Conservation (phyloP, 2,329 filamentous ascomycete genomes). For the Ceratocystis alfenasii region DNA sequence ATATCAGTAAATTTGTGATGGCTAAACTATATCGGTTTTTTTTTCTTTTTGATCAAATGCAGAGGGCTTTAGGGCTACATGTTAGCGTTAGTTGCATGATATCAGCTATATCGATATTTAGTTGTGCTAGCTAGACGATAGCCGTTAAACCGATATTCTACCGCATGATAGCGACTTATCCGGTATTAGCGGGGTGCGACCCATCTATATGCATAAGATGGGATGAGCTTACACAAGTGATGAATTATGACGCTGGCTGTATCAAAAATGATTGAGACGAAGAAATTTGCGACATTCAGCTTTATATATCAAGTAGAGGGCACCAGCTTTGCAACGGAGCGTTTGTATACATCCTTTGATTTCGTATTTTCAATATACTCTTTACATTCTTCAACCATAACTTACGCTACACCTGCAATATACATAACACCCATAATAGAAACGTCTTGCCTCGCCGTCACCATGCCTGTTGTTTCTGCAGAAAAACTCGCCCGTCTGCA, state of each 20-base stretch:
- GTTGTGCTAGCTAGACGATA: neutral
- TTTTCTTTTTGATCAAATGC: slow-evolving; percentile 16
- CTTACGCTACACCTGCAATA: neutral
- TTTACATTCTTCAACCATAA: neutral
- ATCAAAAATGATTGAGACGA: slow-evolving; percentile 9
- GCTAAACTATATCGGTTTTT: slow-evolving; percentile 1
- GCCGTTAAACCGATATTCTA: slow-evolving; percentile 1
- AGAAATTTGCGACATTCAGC: neutral
- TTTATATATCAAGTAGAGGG: slow-evolving; percentile 11
- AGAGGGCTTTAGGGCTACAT: slow-evolving; percentile 20
- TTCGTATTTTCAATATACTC: neutral
- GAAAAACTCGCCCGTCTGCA: slow-evolving; percentile 87
- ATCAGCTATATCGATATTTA: slow-evolving; percentile 6
- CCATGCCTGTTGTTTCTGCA: slow-evolving; percentile 82
- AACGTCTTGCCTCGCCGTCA: slow-evolving; percentile 25
- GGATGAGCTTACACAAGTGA: slow-evolving; percentile 4
- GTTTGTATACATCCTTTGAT: neutral
- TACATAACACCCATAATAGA: too few species aligned
- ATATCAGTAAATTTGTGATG: slow-evolving; percentile 11
- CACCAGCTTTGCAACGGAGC: neutral
- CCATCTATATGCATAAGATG: slow-evolving; percentile 14
- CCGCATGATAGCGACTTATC: slow-evolving; percentile 6
- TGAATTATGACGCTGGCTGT: slow-evolving; percentile 18
- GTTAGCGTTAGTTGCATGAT: slow-evolving; percentile 12
- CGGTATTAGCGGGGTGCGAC: slow-evolving; percentile 15